phyloP scores from a whole-genome alignment of 495 filamentous ascomycete genomes.

The Parathielavia appendiculata region DNA sequence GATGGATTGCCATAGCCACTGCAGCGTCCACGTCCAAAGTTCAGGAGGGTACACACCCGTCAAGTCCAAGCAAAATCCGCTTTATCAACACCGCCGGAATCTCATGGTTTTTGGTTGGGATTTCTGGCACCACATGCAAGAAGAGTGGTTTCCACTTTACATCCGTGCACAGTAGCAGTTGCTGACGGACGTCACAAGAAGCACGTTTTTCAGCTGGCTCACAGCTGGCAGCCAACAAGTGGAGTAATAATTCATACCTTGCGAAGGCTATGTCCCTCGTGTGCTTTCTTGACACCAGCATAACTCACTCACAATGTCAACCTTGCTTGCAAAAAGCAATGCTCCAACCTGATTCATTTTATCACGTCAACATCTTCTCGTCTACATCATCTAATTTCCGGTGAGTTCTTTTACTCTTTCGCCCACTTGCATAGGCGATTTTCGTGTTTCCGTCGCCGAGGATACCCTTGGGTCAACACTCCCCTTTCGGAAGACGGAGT shows the following conservation, averaged over 20 bases:
- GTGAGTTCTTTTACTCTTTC: neutral
- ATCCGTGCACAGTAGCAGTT: slow-evolving; percentile 5
- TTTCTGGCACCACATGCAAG: slow-evolving; percentile 3
- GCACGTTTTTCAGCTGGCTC: neutral
- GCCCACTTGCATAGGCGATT: neutral
- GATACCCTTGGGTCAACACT: neutral
- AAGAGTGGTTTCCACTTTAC: slow-evolving; percentile 10
- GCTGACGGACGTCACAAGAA: neutral
- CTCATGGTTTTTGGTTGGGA: slow-evolving; percentile 13
- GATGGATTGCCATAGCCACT: no score
- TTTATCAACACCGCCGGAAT: neutral
- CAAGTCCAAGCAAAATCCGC: no score
- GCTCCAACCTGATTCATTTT: neutral
- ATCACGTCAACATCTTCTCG: neutral
- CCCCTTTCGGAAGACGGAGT: neutral
- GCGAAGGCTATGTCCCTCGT: no score
- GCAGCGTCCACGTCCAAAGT: no score
- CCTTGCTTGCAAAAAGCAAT: no score
- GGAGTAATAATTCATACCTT: no score
- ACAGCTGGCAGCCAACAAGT: neutral
- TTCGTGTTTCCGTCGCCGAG: neutral
- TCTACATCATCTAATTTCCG: no score
- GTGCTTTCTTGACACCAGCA: no score
- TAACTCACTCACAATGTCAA: no score
- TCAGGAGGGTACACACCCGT: no score